A percentile compares a stretch with the other conserved stretches of the same genome.
Conservation (phyloP, 306 rosid genomes). For the Fragaria vesca region DNA sequence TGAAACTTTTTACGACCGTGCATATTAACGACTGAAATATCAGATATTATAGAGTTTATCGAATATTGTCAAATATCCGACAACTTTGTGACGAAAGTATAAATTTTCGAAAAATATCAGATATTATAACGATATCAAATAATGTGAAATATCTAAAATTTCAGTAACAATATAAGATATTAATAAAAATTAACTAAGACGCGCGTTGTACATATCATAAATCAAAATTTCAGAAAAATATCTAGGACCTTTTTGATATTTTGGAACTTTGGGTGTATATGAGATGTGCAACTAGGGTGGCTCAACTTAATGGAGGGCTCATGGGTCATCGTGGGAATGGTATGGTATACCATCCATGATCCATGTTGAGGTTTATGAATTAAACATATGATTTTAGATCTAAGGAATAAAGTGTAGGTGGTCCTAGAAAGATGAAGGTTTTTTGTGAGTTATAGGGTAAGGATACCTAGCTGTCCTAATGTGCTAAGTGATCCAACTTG, state of each 20-base stretch:
- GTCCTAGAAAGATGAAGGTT: background rate
- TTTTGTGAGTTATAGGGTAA: background rate
- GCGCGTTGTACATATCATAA: too few species aligned
- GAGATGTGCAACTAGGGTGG: background rate
- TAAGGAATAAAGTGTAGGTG: background rate
- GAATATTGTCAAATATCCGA: too few species aligned
- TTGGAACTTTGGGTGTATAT: background rate
- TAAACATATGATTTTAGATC: background rate
- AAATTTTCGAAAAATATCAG: too few species aligned
- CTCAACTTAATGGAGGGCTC: background rate
- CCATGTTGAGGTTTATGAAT: background rate
- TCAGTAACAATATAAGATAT: too few species aligned
- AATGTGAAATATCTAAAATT: too few species aligned
- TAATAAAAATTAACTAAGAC: too few species aligned
- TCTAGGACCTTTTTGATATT: background rate
- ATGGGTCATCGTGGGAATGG: background rate
- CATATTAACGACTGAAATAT: too few species aligned
- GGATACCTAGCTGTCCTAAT: background rate
- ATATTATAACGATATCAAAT: too few species aligned
- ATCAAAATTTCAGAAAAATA: background rate
- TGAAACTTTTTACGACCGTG: too few species aligned
- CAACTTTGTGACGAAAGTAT: too few species aligned
- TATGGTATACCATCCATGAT: background rate
- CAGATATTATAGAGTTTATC: too few species aligned
- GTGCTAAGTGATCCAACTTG: background rate